Evolutionary conservation across 495 filamentous ascomycete species (phyloP).

Genomic region (Halenospora varia): DNA sequence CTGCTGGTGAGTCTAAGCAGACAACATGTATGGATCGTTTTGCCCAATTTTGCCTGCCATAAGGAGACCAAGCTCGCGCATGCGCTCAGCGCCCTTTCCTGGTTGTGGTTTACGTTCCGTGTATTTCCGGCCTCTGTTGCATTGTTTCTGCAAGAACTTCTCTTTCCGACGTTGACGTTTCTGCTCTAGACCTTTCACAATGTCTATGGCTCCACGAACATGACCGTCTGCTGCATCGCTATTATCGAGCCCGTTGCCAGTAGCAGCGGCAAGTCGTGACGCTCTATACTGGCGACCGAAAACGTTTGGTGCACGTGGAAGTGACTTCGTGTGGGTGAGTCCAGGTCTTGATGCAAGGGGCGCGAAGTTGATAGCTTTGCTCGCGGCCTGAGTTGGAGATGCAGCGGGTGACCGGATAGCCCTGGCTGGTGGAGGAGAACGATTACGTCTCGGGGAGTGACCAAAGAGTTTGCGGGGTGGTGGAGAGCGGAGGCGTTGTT

Average conservation of each 20-base stretch:
- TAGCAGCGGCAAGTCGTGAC: slow-evolving; percentile 18
- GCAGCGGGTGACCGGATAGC: slow-evolving; percentile 38
- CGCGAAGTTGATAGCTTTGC: slow-evolving; percentile 42
- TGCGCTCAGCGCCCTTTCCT: slow-evolving; percentile 86
- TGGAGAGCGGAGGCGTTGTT: slow-evolving; percentile 39
- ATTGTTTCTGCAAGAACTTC: slow-evolving; percentile 83
- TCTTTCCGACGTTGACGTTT: slow-evolving; percentile 88
- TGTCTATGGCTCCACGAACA: slow-evolving; percentile 85
- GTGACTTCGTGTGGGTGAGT: slow-evolving; percentile 69
- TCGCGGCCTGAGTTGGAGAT: slow-evolving; percentile 32
- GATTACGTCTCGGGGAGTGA: slow-evolving; percentile 65
- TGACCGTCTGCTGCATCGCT: slow-evolving; percentile 39
- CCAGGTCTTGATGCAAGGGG: slow-evolving; percentile 59
- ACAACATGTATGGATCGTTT: slow-evolving; percentile 74
- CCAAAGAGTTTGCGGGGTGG: slow-evolving; percentile 59
- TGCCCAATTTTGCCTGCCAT: slow-evolving; percentile 73
- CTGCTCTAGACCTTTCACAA: slow-evolving; percentile 92
- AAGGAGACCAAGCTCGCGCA: slow-evolving; percentile 88
- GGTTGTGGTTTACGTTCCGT: slow-evolving; percentile 57
- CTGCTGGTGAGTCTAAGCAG: slow-evolving; percentile 49
- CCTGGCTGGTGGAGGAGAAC: slow-evolving; percentile 54
- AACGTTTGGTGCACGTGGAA: slow-evolving; percentile 67
- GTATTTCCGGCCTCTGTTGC: slow-evolving; percentile 45
- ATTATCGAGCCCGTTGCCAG: slow-evolving; percentile 11
- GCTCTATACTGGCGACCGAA: slow-evolving; percentile 52